These are phyloP conservation scores for Phlyctochytrium bullatum DNA, from an alignment of 192 early-diverging fungal species.

Conservation along the genomic window DNA sequence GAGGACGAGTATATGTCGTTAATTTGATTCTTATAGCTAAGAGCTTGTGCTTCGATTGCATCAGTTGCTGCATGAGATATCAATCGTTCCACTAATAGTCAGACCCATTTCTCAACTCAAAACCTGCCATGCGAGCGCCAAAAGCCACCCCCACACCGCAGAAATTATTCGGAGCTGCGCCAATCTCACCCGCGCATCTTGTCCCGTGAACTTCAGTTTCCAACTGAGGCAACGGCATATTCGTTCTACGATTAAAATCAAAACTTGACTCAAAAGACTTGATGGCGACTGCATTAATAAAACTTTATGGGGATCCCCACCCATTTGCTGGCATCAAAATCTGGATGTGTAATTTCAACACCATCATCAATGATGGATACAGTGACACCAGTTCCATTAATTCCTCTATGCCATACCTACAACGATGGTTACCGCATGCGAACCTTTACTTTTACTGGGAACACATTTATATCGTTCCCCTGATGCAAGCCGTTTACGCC, in stretches of 20 bases:
- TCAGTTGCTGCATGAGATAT: constrained; percentile 72
- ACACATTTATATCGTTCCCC: constrained; percentile 90
- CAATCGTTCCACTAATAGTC: constrained; percentile 28
- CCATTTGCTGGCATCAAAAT: constrained; percentile 60
- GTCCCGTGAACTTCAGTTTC: constrained; percentile 89
- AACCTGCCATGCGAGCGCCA: constrained; percentile 73
- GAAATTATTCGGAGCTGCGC: constrained; percentile 77
- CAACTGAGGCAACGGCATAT: constrained; percentile 66
- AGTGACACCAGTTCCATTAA: constrained; percentile 84
- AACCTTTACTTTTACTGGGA: constrained; percentile 55
- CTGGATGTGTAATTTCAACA: constrained; percentile 80
- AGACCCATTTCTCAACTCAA: neutral
- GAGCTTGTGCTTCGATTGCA: constrained; percentile 81
- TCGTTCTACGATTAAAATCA: constrained; percentile 60
- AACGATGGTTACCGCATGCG: neutral
- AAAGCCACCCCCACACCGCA: constrained; percentile 94
- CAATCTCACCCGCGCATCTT: constrained; percentile 94
- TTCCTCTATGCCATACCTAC: constrained; percentile 80
- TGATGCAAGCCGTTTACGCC: constrained; percentile 29
- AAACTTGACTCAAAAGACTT: neutral
- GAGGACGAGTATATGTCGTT: constrained; percentile 96
- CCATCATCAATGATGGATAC: constrained; percentile 96
- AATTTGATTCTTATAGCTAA: constrained; percentile 79
- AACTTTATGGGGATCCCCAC: constrained; percentile 13
- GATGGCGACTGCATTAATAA: too few relatives aligned